Evolutionary conservation across 2,329 filamentous ascomycete genomes (phyloP), one percentile per base, ranked within the genome.

Genomic region (Xylogone sp.): DNA sequence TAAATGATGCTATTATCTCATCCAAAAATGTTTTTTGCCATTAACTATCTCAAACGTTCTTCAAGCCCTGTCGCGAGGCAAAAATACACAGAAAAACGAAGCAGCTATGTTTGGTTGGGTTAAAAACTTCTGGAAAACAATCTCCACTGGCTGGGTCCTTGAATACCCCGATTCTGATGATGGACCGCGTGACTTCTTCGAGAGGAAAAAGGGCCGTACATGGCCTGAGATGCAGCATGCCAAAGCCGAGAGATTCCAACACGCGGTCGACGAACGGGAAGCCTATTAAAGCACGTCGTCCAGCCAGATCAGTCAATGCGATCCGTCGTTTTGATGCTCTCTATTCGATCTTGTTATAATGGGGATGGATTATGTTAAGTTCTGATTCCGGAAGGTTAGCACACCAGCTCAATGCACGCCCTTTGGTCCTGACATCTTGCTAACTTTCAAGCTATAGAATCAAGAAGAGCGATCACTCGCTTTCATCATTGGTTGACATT

Each of bases 161-260:
- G 59, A 61, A 43, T 61, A 61, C 39, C 59, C 59, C 1, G 51
- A 53, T 42, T 8, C 27, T 3, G 31, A 47, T 4, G 48, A 57
- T 50, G 54, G 55, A 22, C 59, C 59, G 10, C 34, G 13, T 1
- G 59, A 61, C 43, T 61, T 61, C n/a, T 61, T 61, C 21, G 55
- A 61, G 31, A 43, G 56, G 18, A 56, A 39, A 18, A 39, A 39
- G 34, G 34, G 34, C 34, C 34, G 5, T 18, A 39, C 12, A 39
- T 39, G 34, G 34, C 10, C 34, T 16, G 34, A 39, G n/a, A 39
- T 9, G n/a, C 34, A 39, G 13, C 34, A 39, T 16, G 34, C 34
- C 5, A 13, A 39, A 16, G n/a, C 10, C 8, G 10, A 13, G 12
- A 39, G n/a, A 18, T 39, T 7, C 13, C 12, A 16, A 39, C 34